phyloP scores from a whole-genome alignment of 192 early-diverging fungal genomes.

The Mortierella claussenii region DNA sequence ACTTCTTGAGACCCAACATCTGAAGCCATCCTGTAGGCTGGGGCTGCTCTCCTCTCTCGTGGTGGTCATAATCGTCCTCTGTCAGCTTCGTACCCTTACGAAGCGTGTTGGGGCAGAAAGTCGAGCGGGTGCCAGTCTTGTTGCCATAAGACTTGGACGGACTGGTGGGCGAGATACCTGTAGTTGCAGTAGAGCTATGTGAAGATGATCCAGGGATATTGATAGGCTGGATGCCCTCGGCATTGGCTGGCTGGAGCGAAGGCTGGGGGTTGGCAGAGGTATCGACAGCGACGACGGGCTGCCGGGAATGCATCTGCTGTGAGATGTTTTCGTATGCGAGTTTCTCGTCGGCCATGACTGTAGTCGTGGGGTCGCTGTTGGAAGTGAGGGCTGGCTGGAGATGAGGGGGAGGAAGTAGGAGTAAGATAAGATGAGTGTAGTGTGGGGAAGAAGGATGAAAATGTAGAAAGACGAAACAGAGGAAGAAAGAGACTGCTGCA shows the following conservation, averaged over 20 bases:
- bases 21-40: slow-evolving; percentile 28
- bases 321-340: neutral
- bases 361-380: too few relatives aligned
- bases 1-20: slow-evolving; percentile 28
- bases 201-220: slow-evolving; percentile 3
- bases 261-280: neutral
- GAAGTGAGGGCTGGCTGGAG: too few relatives aligned
- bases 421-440: too few relatives aligned
- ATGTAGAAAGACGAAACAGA: neutral
- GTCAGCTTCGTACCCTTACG: slow-evolving; percentile 28
- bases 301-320: neutral
- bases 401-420: too few relatives aligned
- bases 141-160: slow-evolving; percentile 11
- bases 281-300: slow-evolving; percentile 12
- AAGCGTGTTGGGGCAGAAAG: slow-evolving; percentile 31
- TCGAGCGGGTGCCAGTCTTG: slow-evolving; percentile 51
- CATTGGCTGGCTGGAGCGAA: neutral
- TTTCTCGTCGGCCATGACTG: slow-evolving; percentile 22
- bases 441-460: too few relatives aligned
- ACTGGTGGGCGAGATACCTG: slow-evolving; percentile 7
- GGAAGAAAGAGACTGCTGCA: slow-evolving; percentile 1
- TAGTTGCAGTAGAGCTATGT: neutral
- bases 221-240: slow-evolving; percentile 5
- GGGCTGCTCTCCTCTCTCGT: slow-evolving; percentile 1
- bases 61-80: slow-evolving; percentile 15